phyloP scores from a whole-genome alignment of 306 rosid species.

The Prunus armeniaca region DNA sequence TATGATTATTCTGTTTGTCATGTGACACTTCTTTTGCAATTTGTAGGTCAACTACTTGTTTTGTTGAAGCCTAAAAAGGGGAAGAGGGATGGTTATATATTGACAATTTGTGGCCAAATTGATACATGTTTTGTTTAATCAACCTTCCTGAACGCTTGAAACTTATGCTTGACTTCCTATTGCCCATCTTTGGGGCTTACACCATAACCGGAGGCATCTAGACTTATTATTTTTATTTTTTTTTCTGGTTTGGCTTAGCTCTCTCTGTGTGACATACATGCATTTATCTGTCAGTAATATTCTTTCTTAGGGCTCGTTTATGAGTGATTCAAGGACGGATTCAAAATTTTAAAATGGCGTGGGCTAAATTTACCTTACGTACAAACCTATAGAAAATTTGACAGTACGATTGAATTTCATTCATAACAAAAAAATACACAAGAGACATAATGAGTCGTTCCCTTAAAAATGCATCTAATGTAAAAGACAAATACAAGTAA shows the following conservation, averaged over 20 bases:
- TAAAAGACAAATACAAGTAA: no score
- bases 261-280: conserved; percentile 54
- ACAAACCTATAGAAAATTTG: no score
- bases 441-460: no score
- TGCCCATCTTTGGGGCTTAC: conserved; percentile 95
- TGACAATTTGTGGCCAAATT: conserved; percentile 10
- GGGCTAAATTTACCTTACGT: no score
- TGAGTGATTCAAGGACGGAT: no score
- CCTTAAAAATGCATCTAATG: no score
- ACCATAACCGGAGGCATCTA: conserved; percentile 85
- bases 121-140: not conserved
- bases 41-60: conserved; percentile 90
- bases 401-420: no score
- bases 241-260: conserved; percentile 79
- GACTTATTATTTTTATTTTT: conserved; percentile 24
- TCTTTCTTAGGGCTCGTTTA: not conserved
- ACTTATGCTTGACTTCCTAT: conserved; percentile 1
- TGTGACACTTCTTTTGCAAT: conserved; percentile 25
- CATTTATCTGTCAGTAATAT: conserved; percentile 67
- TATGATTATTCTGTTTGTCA: not conserved
- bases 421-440: no score
- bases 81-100: conserved; percentile 66
- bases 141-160: not conserved
- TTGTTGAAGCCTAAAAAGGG: conserved; percentile 46
- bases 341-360: rapidly evolving